phyloP scores from a whole-genome alignment of 2,329 filamentous ascomycete genomes.

The Zymoseptoria brevis region DNA sequence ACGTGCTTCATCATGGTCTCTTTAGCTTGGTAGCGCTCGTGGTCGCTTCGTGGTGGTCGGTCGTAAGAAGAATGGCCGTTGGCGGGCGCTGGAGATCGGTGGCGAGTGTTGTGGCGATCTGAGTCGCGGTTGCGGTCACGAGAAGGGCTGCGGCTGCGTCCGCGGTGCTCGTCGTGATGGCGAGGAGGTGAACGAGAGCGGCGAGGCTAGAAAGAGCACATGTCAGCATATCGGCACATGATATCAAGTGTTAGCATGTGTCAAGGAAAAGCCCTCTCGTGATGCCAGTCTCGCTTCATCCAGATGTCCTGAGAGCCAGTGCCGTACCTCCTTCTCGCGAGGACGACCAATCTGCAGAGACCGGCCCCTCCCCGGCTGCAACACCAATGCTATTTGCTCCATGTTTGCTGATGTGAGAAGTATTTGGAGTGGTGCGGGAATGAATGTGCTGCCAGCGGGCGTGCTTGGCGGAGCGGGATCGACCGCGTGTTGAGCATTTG shows the following conservation, averaged over 20 bases:
- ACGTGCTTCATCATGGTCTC: constrained; percentile 95
- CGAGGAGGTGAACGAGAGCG: not conserved
- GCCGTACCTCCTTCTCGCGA: not conserved
- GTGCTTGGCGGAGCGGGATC: not conserved
- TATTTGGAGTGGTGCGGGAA: not conserved
- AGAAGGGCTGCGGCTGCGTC: constrained; percentile 17
- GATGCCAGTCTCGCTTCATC: not conserved
- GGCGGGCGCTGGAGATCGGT: constrained; percentile 73
- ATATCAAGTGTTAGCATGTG: not conserved
- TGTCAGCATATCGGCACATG: not conserved
- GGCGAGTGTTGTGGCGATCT: constrained; percentile 38
- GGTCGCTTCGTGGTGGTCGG: constrained; percentile 56
- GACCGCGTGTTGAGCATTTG: not conserved
- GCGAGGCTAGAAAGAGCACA: not conserved
- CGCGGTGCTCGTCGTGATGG: constrained; percentile 17
- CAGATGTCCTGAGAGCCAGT: not conserved
- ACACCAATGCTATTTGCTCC: not conserved
- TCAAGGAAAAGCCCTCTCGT: not conserved
- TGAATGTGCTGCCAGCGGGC: not conserved
- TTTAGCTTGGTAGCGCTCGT: constrained; percentile 75
- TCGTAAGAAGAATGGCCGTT: constrained; percentile 54
- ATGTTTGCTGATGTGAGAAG: not conserved
- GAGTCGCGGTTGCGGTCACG: constrained; percentile 12
- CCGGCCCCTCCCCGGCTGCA: not conserved
- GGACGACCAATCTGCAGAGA: not conserved